Base-by-base conservation (phyloP, 1,284 basidiomycete genomes). In the Sparassis latifolia region DNA sequence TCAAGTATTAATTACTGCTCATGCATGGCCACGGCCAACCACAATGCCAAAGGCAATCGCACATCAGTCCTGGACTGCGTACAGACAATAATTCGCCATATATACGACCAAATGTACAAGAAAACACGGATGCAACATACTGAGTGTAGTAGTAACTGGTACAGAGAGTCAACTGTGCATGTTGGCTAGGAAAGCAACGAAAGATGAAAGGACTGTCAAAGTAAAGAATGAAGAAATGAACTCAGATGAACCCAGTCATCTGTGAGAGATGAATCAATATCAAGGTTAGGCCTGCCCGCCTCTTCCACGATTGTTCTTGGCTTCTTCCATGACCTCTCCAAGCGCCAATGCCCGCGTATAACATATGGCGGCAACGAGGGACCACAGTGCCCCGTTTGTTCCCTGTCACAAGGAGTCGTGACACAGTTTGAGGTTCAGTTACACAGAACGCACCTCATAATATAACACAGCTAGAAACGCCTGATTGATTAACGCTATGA, bases 371-470 rank as follows among this genome's bases (percentile, higher is more conserved):
- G 85, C 85, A 59, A 87, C 76, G 46, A 86, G 60, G 6, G 85
- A 86, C 71, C 78, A 91, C 53, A 89, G 66, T 30, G 82, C 80
- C 35, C 78, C 82, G 63, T 90, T 90, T 39, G 84, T 88, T 48
- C 88, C 88, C 88, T 89, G 51, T 27, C 12, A 4, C 28, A 10
- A 41, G 47, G 39, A 7, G 35, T 20, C 20, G 20, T 20, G 20
- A 20, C 20, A 20, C 20, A 20, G 20, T 20, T 20, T 20, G 20
- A 20, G 20, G 20, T 20, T 20, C 20, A 20, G 10, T 51, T 55
- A 42, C 39, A 33, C 45, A 10, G 2, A 37, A 61, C 76, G 58
- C 60, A 87, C 89, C 72, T 92, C 89, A 70, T 92, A 92, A 64
- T 78, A 87, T 48, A 93, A 66, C 47, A 88, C 73, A 29, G 78